Evolutionary conservation across 768 basidiomycete species (phyloP).

Genomic region (Lanmaoa rubissima): DNA sequence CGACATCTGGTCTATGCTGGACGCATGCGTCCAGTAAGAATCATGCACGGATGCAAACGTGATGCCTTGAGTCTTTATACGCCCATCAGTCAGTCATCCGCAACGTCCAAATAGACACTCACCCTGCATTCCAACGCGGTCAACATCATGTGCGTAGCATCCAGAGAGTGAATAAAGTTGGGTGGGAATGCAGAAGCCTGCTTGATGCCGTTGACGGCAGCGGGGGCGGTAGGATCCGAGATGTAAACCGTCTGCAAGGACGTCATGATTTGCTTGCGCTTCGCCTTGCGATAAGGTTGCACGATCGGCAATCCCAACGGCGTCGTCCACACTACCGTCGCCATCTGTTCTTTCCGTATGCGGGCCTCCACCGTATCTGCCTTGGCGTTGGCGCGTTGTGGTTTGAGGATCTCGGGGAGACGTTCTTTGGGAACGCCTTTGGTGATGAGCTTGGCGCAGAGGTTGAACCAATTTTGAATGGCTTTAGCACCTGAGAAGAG

Average conservation of each 20-base stretch:
- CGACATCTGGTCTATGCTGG: constrained; percentile 84
- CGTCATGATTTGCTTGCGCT: constrained; percentile 82
- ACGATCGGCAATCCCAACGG: constrained; percentile 94
- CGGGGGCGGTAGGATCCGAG: constrained; percentile 74
- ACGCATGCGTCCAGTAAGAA: constrained; percentile 98
- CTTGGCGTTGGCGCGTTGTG: constrained; percentile 10
- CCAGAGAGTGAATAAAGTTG: constrained; percentile 96
- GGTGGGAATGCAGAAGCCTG: constrained; percentile 98
- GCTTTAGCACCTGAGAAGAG: constrained; percentile 89
- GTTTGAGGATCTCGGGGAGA: constrained; percentile 42
- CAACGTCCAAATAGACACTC: constrained; percentile 24
- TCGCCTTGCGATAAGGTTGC: constrained; percentile 88
- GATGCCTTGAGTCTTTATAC: constrained; percentile 58
- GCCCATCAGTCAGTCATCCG: constrained; percentile 3
- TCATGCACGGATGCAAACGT: constrained; percentile 97
- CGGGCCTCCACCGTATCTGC: constrained; percentile 33
- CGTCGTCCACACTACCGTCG: constrained; percentile 94
- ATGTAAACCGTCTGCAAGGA: constrained; percentile 86
- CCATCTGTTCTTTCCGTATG: constrained; percentile 88
- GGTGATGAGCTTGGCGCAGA: constrained; percentile 79
- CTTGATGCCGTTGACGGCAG: constrained; percentile 80
- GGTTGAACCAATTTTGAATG: constrained; percentile 90
- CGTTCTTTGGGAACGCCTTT: constrained; percentile 80
- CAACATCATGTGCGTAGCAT: constrained; percentile 98
- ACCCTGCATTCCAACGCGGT: constrained; percentile 89